Base-by-base conservation (phyloP, 2,329 filamentous ascomycete genomes). In the Penicillium sp. region DNA sequence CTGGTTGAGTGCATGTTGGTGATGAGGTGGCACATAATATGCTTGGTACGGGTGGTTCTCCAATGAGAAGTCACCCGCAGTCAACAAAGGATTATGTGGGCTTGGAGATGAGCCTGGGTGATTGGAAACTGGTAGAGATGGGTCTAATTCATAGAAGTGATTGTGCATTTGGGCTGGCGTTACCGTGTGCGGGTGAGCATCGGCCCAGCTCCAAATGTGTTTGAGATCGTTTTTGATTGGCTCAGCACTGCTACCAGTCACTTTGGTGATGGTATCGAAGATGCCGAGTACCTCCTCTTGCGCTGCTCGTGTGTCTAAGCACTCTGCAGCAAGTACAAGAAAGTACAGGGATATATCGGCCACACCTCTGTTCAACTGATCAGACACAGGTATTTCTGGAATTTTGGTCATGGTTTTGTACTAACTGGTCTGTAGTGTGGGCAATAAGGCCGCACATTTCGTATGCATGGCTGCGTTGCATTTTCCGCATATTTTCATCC, bases 361-460 rank as follows among this genome's bases (percentile, higher is more conserved):
- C 33, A 96, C 86, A 29, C 90, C 90, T 27, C 83, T 82, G 57
- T 15, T 23, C 16, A 29, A 45, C 27, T 38, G 47, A 43, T 57
- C 15, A 49, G 25, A 31, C 8, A 13, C 21, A 27, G 8, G n/a
- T 8, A n/a, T 4, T 2, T 19, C 7, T 41, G 5, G 3, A 5
- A 9, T 8, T 21, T 33, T 5, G 6, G n/a, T 9, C 13, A 31
- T 13, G n/a, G 19, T 8, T 21, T n/a, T 43, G 10, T 11, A 69
- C 76, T 65, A 70, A 83, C 79, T 85, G 82, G 70, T 96, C 91
- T 67, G 92, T 90, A 50, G 88, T 86, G 70, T 96, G 91, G 2
- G 91, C 90, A 25, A 90, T 87, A 60, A 97, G 95, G 15, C 93
- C 93, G 70, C 92, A 97, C 25, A 96, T 88, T 70, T 92, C 88